These are phyloP conservation scores for Sambucus nigra DNA, from an alignment of 129 eudicot species.

Conservation along the genomic window DNA sequence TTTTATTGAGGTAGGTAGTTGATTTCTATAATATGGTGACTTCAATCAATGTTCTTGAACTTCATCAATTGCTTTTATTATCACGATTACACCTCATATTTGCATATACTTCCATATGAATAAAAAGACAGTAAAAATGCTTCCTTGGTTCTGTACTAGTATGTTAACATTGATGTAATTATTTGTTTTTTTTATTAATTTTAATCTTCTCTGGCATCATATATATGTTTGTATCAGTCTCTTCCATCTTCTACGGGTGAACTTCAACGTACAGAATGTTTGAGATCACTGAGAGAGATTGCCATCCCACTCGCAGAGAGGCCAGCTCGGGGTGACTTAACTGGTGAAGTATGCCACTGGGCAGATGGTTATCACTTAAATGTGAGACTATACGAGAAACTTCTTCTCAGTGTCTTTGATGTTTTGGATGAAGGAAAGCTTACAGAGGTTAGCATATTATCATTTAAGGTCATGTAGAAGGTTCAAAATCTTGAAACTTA, in stretches of 20 bases:
- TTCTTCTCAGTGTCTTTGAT: slow-evolving; percentile 89
- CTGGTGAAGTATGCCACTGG: slow-evolving; percentile 99
- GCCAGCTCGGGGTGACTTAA: slow-evolving; percentile 98
- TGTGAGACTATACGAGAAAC: slow-evolving; percentile 84
- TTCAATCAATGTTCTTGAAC: neutral
- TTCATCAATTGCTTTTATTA: neutral
- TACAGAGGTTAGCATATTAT: slow-evolving; percentile 68
- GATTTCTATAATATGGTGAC: neutral
- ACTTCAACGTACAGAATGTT: slow-evolving; percentile 82
- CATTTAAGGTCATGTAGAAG: neutral
- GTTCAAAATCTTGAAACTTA: neutral
- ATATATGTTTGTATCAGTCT: slow-evolving; percentile 39
- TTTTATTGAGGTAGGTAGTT: too few species aligned
- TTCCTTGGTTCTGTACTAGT: neutral
- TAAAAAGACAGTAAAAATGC: neutral
- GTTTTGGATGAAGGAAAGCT: slow-evolving; percentile 96
- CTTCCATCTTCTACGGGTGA: slow-evolving; percentile 89
- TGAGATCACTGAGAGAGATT: slow-evolving; percentile 78
- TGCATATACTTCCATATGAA: neutral
- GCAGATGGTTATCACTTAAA: slow-evolving; percentile 98
- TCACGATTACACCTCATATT: neutral
- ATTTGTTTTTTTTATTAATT: neutral
- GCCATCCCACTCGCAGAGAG: slow-evolving; percentile 94
- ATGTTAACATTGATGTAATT: neutral
- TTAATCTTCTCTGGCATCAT: slow-evolving; percentile 5